Evolutionary conservation across 495 filamentous ascomycete species (phyloP), one percentile per base, ranked within the genome.

Genomic region (Penicillium paradoxum): DNA sequence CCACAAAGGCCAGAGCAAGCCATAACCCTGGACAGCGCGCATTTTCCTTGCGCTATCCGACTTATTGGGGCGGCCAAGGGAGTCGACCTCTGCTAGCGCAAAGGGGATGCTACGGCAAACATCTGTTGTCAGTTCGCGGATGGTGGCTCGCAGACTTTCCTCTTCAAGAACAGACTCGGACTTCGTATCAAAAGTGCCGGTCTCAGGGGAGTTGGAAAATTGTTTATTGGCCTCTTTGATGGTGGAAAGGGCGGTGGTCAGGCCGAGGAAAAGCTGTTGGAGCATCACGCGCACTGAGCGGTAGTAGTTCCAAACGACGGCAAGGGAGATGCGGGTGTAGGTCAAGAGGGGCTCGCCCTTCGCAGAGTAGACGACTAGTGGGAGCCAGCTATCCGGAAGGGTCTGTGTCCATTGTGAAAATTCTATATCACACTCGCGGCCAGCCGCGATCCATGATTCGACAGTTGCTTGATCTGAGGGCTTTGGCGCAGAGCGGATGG

Each of bases 1-100:
- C 73, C 73, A 76, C 15, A 75, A 50, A 0, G 73, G 73, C 73
- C 73, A 76, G 2, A 75, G 60, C 46, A 74, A 57, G 15, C 62
- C 65, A 27, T 74, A 71, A 0, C 55, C 69, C 14, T 70, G 64
- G 5, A 67, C 66, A 9, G 67, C 70, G 14, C 71, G 69, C 2
- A 71, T 51, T 3, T 59, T 54, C 22, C 51, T 48, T 11, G 48
- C 53, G 15, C 43, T 38, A n/a, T 56, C 25, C 5, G 57, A 51
- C 0, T 53, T 48, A 10, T 49, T 56, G 3, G 63, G 64, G 3
- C 67, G 69, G 8, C 72, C 73, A 6, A 65, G 52, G 18, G 45
- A 56, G 36, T 76, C 73, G 38, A 76, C 62, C 27, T 74, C 68
- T 3, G 64, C 63, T n/a, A 75, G 42, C 0, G 55, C 56, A 45